phyloP scores from a whole-genome alignment of 1,139 yeast species.

The Yamadazyma atmosphaerica region DNA sequence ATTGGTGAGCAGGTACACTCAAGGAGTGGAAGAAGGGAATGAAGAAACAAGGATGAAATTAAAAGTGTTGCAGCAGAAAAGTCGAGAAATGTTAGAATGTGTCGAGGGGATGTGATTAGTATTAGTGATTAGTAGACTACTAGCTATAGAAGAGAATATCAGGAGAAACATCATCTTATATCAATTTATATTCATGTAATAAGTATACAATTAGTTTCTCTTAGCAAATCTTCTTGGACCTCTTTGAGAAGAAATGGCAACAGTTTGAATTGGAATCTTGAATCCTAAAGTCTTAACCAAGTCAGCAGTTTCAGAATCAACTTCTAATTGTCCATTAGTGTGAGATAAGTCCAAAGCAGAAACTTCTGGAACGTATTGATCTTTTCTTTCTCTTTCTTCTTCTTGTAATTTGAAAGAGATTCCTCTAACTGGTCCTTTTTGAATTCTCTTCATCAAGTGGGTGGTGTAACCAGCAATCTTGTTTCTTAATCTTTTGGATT shows the following conservation, averaged over 20 bases:
- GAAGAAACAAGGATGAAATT: background rate
- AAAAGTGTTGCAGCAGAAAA: background rate
- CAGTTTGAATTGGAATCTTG: constrained; percentile 90
- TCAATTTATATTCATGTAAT: constrained; percentile 2
- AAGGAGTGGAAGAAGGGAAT: background rate
- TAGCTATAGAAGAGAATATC: too few species aligned
- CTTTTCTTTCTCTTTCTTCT: constrained; percentile 99
- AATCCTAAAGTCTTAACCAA: constrained; percentile 95
- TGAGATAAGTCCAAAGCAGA: constrained; percentile 98
- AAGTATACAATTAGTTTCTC: constrained; percentile 63
- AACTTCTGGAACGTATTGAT: constrained; percentile 99
- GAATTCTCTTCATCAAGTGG: constrained; percentile 99
- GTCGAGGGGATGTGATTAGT: too few species aligned
- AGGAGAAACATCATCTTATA: too few species aligned
- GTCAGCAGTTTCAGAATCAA: constrained; percentile 97
- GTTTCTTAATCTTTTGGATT: constrained; percentile 99
- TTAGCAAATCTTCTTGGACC: constrained; percentile 93
- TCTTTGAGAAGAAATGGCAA: constrained; percentile 91
- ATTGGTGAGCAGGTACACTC: background rate
- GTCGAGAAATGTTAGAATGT: too few species aligned
- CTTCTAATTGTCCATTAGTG: constrained; percentile 95
- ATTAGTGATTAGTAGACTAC: too few species aligned
- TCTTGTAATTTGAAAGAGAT: constrained; percentile 99
- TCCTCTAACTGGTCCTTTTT: constrained; percentile 99
- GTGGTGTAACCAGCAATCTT: constrained; percentile 99